phyloP scores from a whole-genome alignment of 495 filamentous ascomycete species.

The Aspergillus mulundensis region DNA sequence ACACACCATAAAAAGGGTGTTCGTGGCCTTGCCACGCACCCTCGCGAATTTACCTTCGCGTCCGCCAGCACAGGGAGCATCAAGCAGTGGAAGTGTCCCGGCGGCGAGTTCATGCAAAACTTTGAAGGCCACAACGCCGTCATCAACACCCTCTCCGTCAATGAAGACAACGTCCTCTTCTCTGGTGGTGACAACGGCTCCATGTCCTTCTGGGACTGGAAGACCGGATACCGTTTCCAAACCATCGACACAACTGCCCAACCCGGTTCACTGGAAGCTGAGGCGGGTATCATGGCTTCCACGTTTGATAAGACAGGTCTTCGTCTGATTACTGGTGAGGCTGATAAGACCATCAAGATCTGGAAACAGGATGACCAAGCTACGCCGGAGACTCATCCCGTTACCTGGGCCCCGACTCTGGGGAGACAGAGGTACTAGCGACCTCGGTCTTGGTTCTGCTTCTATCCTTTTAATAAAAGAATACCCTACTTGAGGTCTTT shows the following conservation, averaged over 20 bases:
- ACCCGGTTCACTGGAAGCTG: constrained; percentile 89
- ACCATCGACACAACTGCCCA: constrained; percentile 84
- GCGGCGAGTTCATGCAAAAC: constrained; percentile 99
- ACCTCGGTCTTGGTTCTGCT: not conserved
- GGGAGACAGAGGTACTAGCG: constrained; percentile 62
- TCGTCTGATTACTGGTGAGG: constrained; percentile 87
- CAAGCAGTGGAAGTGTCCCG: constrained; percentile 99
- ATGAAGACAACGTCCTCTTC: constrained; percentile 92
- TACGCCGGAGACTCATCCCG: constrained; percentile 83
- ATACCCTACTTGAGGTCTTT: constrained; percentile 16
- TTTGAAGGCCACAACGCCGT: constrained; percentile 96
- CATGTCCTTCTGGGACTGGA: constrained; percentile 99
- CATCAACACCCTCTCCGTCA: constrained; percentile 90
- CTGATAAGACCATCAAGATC: constrained; percentile 96
- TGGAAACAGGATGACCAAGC: constrained; percentile 91
- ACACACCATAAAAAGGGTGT: constrained; percentile 99
- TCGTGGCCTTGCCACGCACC: constrained; percentile 78
- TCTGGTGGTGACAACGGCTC: constrained; percentile 95
- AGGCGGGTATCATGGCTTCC: constrained; percentile 88
- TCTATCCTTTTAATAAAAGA: constrained; percentile 10
- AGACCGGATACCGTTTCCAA: constrained; percentile 90
- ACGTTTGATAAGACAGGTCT: constrained; percentile 87
- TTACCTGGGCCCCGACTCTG: constrained; percentile 89
- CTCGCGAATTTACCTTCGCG: constrained; percentile 94
- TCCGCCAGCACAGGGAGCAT: constrained; percentile 87